phyloP scores from a whole-genome alignment of 2,329 filamentous ascomycete genomes.

The Alternaria sp. region DNA sequence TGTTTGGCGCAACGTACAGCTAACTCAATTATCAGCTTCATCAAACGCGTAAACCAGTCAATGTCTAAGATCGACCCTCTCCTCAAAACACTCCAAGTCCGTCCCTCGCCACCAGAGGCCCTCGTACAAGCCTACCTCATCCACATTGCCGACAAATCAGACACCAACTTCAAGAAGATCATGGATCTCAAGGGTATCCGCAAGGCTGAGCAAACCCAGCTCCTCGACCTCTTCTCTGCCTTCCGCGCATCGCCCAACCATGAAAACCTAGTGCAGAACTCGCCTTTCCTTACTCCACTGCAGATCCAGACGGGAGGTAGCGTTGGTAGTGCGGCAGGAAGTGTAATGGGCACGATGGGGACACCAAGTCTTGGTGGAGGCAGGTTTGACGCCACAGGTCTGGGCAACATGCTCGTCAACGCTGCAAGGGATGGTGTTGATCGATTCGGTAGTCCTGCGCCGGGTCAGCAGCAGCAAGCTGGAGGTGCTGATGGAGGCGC shows the following conservation, averaged over 20 bases:
- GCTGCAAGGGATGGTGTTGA: constrained; percentile 85
- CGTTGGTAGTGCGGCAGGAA: constrained; percentile 47
- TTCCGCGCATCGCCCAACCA: constrained; percentile 73
- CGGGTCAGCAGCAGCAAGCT: constrained; percentile 42
- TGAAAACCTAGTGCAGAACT: constrained; percentile 63
- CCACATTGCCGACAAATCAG: constrained; percentile 91
- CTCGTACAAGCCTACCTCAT: constrained; percentile 97
- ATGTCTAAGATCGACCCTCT: constrained; percentile 90
- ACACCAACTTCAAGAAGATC: constrained; percentile 94
- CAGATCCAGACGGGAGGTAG: constrained; percentile 47
- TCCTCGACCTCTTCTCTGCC: constrained; percentile 89
- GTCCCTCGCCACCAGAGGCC: constrained; percentile 86
- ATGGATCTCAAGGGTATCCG: constrained; percentile 91
- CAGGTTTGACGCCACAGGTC: constrained; percentile 76
- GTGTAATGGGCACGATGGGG: constrained; percentile 49
- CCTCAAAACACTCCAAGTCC: constrained; percentile 95
- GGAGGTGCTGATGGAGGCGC: constrained; percentile 52
- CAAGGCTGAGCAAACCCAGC: constrained; percentile 79
- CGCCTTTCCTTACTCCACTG: constrained; percentile 46
- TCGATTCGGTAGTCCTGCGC: constrained; percentile 67
- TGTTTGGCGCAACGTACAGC: neutral
- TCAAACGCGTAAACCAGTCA: constrained; percentile 82
- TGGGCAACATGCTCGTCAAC: constrained; percentile 87
- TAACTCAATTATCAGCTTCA: constrained; percentile 64
- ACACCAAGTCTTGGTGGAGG: constrained; percentile 47